Percentiles rank a stretch among this genome's conserved stretches.
Evolutionary conservation across 1,284 basidiomycete species (phyloP).

Genomic region (Apiotrichum sp.): DNA sequence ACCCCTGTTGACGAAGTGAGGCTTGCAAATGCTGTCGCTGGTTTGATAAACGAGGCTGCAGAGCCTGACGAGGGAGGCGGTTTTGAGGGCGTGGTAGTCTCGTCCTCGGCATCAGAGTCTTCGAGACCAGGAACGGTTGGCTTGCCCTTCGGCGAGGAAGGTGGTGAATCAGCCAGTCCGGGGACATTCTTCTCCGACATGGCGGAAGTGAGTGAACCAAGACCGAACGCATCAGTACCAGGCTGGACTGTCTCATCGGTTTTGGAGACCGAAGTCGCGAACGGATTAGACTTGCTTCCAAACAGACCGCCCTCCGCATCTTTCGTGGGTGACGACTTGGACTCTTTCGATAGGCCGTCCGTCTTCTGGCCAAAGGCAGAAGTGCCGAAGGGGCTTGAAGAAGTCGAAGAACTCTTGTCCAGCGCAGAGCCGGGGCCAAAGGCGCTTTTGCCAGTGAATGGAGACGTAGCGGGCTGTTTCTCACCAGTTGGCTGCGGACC

Average conservation of each 20-base stretch:
- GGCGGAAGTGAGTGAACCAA: slow-evolving; percentile 31
- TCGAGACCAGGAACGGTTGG: slow-evolving; percentile 13
- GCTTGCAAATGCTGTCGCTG: slow-evolving; percentile 36
- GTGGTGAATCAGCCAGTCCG: slow-evolving; percentile 31
- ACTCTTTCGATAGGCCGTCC: background rate
- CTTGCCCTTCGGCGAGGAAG: slow-evolving; percentile 22
- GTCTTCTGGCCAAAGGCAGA: slow-evolving; percentile 1
- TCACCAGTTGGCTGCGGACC: slow-evolving; percentile 5
- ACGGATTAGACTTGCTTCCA: too few species aligned
- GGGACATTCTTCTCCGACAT: slow-evolving; percentile 23
- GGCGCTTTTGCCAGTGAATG: background rate
- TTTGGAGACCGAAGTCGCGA: too few species aligned
- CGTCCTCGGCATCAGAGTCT: slow-evolving; percentile 13
- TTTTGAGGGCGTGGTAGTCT: slow-evolving; percentile 10
- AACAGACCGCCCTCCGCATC: too few species aligned
- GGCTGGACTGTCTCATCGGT: too few species aligned
- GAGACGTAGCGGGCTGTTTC: background rate
- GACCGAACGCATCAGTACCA: slow-evolving; percentile 29
- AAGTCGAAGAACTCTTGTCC: too few species aligned
- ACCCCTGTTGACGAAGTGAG: slow-evolving; percentile 14
- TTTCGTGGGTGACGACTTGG: too few species aligned
- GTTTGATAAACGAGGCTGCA: slow-evolving; percentile 35
- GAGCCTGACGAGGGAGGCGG: background rate
- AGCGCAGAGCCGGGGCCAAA: background rate
- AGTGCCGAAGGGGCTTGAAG: background rate